These are phyloP conservation scores for Ganoderma boninense DNA, from an alignment of 1,284 basidiomycete species.

Conservation along the genomic window DNA sequence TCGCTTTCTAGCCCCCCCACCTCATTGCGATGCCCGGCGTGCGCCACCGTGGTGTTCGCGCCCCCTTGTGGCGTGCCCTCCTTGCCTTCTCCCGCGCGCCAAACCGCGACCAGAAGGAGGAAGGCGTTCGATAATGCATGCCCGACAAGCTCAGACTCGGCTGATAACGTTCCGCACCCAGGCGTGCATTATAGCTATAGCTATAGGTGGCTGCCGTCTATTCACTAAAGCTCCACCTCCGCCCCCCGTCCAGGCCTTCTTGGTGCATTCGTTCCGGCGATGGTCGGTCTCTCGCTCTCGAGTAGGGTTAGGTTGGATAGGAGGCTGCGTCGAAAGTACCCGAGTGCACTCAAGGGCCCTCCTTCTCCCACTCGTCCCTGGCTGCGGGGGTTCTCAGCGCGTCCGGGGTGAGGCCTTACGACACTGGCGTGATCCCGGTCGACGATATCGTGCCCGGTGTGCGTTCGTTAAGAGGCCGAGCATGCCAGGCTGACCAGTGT, in stretches of 20 bases:
- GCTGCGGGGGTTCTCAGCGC: not conserved
- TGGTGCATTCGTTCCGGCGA: not conserved
- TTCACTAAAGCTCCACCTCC: not conserved
- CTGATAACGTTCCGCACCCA: not conserved
- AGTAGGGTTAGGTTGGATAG: too few species aligned
- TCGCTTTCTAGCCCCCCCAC: not conserved
- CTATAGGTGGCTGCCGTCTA: not conserved
- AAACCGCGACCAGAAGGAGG: not conserved
- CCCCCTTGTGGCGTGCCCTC: not conserved
- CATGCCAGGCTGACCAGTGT: not conserved
- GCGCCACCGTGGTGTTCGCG: not conserved
- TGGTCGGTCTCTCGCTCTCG: not conserved
- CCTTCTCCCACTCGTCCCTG: slow-evolving; percentile 4
- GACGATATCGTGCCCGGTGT: not conserved
- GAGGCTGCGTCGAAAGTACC: not conserved
- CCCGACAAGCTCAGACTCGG: slow-evolving; percentile 4
- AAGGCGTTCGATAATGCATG: not conserved
- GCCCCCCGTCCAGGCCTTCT: not conserved
- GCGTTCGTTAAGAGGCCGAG: not conserved
- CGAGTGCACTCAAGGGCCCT: not conserved
- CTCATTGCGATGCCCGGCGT: not conserved
- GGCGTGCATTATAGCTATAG: not conserved
- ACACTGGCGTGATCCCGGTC: not conserved
- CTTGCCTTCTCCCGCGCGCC: not conserved
- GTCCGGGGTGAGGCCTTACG: not conserved